Conservation (phyloP, 73 alveolate genomes). For the Symbiodinium natans region DNA sequence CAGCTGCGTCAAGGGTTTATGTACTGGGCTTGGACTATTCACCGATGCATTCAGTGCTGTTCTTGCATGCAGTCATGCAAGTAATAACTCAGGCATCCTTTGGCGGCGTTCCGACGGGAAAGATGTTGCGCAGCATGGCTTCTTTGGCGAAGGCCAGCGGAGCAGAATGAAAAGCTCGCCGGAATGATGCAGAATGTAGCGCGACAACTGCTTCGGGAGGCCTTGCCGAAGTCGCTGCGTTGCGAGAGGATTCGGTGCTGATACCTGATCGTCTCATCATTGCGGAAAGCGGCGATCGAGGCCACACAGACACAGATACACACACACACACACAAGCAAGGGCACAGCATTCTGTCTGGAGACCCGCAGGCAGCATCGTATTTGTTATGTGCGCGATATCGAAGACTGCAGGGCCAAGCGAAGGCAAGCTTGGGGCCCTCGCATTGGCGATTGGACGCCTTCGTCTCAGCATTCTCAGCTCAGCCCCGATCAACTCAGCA, state of each 20-base stretch:
- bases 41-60: no score
- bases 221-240: constrained; percentile 38
- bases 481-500: no score
- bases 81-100: not conserved
- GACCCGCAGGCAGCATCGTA: no score
- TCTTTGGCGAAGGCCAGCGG: constrained; percentile 76
- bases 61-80: not conserved
- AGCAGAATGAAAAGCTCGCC: not conserved
- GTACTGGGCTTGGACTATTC: not conserved
- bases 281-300: constrained; percentile 51
- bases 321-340: not conserved
- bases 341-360: no score
- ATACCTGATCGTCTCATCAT: constrained; percentile 54
- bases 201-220: not conserved
- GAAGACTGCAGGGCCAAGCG: constrained; percentile 34
- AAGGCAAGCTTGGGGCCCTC: constrained; percentile 78
- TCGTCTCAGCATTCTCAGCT: not conserved
- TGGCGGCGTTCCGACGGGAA: constrained; percentile 28
- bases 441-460: constrained; percentile 71
- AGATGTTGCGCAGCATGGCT: constrained; percentile 47
- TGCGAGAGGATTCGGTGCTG: constrained; percentile 13
- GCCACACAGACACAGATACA: not conserved
- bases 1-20: not conserved
- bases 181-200: not conserved
- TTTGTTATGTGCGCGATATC: not conserved